Evolutionary conservation across 2,329 filamentous ascomycete species (phyloP).

Genomic region (Nothomitra cinnamomea): DNA sequence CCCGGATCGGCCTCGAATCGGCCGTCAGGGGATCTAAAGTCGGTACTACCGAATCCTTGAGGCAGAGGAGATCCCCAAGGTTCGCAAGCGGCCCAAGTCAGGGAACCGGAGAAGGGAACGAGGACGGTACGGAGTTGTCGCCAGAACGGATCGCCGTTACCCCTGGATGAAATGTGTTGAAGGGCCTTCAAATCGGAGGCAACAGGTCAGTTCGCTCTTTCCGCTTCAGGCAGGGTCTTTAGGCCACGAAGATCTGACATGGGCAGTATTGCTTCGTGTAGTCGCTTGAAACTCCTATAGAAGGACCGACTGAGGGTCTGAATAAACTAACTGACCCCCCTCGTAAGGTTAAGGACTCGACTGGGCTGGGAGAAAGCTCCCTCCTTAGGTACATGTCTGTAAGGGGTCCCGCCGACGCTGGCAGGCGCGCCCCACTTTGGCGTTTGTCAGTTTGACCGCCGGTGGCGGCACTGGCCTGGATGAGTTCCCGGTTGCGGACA

Average conservation of each 20-base stretch:
- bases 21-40: constrained; percentile 2
- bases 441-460: background rate
- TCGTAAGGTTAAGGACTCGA: background rate
- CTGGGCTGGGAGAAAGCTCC: background rate
- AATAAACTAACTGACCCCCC: background rate
- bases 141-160: constrained; percentile 1
- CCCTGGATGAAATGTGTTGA: background rate
- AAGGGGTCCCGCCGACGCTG: background rate
- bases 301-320: background rate
- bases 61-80: background rate
- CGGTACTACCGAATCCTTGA: constrained; percentile 1
- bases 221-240: background rate
- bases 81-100: constrained; percentile 1
- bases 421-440: background rate
- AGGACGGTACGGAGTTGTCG: background rate
- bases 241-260: background rate
- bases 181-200: background rate
- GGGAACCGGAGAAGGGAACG: background rate
- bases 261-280: background rate
- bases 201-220: background rate
- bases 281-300: background rate
- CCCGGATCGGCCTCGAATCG: background rate
- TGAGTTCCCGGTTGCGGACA: no score
- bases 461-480: no score
- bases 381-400: no score